Evolutionary conservation across 2,329 filamentous ascomycete genomes (phyloP).

Genomic region (Cercospora sp.): DNA sequence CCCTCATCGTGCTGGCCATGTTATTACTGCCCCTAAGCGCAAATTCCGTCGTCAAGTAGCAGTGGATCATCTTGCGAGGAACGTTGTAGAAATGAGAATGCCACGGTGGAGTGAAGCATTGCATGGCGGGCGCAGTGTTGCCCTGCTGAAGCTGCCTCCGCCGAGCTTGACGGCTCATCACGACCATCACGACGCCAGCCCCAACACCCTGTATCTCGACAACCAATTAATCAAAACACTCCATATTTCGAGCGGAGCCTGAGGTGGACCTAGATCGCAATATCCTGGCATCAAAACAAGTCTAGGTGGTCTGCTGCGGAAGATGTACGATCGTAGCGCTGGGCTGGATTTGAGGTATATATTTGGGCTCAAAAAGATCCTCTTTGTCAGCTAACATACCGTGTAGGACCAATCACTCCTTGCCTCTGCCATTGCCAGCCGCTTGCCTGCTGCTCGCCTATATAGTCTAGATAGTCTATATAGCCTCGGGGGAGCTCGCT

Average conservation of each 20-base stretch:
- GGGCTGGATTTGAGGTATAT: not conserved
- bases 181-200: not conserved
- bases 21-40: not conserved
- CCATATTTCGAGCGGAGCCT: not conserved
- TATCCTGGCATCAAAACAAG: not conserved
- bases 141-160: not conserved
- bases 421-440: not conserved
- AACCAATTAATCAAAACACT: not conserved
- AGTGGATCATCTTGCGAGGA: not conserved
- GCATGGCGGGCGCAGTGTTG: not conserved
- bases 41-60: not conserved
- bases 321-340: not conserved
- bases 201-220: conserved; percentile 1
- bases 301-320: not conserved
- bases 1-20: not conserved
- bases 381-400: not conserved
- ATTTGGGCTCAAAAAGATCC: not conserved
- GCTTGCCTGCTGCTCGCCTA: not conserved
- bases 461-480: not conserved
- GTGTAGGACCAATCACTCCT: not conserved
- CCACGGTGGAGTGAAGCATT: not conserved
- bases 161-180: not conserved
- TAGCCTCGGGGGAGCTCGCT: not conserved
- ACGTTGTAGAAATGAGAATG: not conserved
- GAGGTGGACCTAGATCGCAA: not conserved